These are phyloP conservation scores for Malassezia psittaci DNA, from an alignment of 1,284 basidiomycete genomes.

Conservation along the genomic window DNA sequence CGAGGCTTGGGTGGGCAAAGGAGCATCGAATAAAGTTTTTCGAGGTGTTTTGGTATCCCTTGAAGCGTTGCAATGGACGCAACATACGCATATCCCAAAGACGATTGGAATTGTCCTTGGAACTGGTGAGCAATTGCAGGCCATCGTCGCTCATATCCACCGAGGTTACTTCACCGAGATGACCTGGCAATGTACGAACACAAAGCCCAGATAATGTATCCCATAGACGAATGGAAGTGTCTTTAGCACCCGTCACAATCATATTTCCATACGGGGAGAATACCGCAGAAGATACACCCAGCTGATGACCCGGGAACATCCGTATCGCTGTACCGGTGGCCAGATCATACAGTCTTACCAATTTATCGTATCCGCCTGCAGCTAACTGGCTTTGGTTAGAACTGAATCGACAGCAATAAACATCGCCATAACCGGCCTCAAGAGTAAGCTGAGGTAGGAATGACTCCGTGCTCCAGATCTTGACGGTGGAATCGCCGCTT, in stretches of 20 bases:
- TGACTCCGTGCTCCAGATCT: constrained; percentile 49
- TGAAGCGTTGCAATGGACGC: constrained; percentile 50
- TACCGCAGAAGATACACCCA: constrained; percentile 50
- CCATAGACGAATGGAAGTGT: constrained; percentile 52
- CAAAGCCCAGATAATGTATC: constrained; percentile 51
- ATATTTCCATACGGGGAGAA: constrained; percentile 51
- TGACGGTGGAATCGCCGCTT: constrained; percentile 50
- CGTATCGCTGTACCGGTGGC: constrained; percentile 49
- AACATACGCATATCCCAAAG: constrained; percentile 44
- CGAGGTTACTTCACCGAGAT: constrained; percentile 51
- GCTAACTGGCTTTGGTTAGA: constrained; percentile 49
- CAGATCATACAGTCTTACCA: constrained; percentile 51
- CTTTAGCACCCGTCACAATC: constrained; percentile 51
- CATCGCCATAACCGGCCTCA: constrained; percentile 47
- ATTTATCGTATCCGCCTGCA: constrained; percentile 51
- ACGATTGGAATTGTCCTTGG: constrained; percentile 51
- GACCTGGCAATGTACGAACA: constrained; percentile 50
- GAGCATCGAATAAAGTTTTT: constrained; percentile 51
- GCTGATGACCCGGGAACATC: constrained; percentile 52
- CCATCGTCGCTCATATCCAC: constrained; percentile 51
- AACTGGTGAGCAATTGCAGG: constrained; percentile 50
- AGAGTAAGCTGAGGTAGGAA: constrained; percentile 24
- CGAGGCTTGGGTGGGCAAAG: constrained; percentile 49
- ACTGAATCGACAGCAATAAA: constrained; percentile 51
- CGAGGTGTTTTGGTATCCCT: constrained; percentile 52